Conservation (phyloP, 805 yeast species). For the Yarrowia alimentaria region DNA sequence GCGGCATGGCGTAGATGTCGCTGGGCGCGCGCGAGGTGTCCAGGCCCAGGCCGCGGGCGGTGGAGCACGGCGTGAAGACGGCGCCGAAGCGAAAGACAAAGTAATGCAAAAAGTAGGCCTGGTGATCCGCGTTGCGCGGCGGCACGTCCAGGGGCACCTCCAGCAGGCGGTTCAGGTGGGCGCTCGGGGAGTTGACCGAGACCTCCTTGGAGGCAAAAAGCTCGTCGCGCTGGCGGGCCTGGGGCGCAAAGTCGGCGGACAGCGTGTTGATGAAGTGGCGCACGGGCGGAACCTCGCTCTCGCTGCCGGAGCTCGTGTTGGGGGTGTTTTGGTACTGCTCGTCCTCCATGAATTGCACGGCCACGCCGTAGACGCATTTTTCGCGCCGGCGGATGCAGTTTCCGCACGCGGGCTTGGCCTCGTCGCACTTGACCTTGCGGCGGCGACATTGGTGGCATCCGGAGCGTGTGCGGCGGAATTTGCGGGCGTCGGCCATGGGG, state of each 20-base stretch:
- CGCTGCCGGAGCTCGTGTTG: slow-evolving; percentile 4
- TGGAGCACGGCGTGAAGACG: slow-evolving; percentile 18
- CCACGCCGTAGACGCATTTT: slow-evolving; percentile 19
- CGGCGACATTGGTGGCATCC: slow-evolving; percentile 27
- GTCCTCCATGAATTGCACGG: slow-evolving; percentile 20
- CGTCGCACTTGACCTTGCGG: slow-evolving; percentile 27
- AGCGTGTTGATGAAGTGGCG: slow-evolving; percentile 21
- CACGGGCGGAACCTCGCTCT: slow-evolving; percentile 13
- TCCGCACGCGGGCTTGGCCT: slow-evolving; percentile 25
- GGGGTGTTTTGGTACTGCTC: slow-evolving; percentile 11
- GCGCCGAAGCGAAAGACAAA: slow-evolving; percentile 16
- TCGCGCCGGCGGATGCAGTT: slow-evolving; percentile 23
- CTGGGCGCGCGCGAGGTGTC: neutral
- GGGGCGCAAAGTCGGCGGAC: slow-evolving; percentile 17
- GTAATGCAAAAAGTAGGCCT: slow-evolving; percentile 24
- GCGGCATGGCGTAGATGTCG: slow-evolving; percentile 20
- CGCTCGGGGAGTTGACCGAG: slow-evolving; percentile 10
- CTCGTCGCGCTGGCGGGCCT: slow-evolving; percentile 16
- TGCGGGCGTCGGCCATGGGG: slow-evolving; percentile 27
- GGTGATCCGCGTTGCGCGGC: slow-evolving; percentile 13
- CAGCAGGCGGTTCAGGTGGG: slow-evolving; percentile 12
- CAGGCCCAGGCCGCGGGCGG: neutral
- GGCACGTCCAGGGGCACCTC: slow-evolving; percentile 18
- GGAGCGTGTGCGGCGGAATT: slow-evolving; percentile 26
- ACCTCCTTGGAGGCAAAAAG: slow-evolving; percentile 24